Base-by-base conservation (phyloP, 495 filamentous ascomycete genomes). In the Arthonia radiata region DNA sequence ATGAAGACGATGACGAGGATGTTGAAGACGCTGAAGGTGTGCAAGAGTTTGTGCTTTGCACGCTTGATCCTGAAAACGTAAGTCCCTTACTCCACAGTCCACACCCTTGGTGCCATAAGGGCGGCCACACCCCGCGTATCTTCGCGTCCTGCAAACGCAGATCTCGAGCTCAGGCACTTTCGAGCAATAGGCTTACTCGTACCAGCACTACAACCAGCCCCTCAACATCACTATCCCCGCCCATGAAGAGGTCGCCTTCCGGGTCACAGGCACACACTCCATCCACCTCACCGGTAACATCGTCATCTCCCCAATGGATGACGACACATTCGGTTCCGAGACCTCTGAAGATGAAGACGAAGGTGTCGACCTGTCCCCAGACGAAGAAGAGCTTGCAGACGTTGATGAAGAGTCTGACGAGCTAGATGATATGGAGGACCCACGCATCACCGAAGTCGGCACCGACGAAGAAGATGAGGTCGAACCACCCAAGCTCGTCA, bases 221-320 rank as follows among this genome's bases (percentile, higher is more conserved):
- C 66, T 99, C 22, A 77, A 94, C 44, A 71, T 99, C 41, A 79
- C 71, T 27, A 59, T 99, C 45, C 60, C 57, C 35, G 76, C 91
- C 44, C 64, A 72, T 36, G 86, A 94, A 59, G 57, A 57, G 24
- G 69, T 89, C 27, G 91, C 72, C 59, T 99, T 99, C 61, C 65
- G 71, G 43, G 80, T 86, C 35, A 64, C 67, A 33, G 86, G 86
- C 41, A 91, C 78, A 25, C 79, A 92, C 57, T 62, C 69, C 30
- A 56, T 99, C 37, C 81, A 67, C 54, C 61, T 99, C 17, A 94
- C 83, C 27, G 86, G 86, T 39, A 99, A 99, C 60, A 93, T 90
- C 47, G 64, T 94, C 28, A 53, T 73, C 34, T 52, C 59, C 28
- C 44, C 58, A 15, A 59, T 68, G 36, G 58, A 60, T 25, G 42